Base-by-base conservation (phyloP, 73 alveolate genomes). In the Paramecium caudatum region DNA sequence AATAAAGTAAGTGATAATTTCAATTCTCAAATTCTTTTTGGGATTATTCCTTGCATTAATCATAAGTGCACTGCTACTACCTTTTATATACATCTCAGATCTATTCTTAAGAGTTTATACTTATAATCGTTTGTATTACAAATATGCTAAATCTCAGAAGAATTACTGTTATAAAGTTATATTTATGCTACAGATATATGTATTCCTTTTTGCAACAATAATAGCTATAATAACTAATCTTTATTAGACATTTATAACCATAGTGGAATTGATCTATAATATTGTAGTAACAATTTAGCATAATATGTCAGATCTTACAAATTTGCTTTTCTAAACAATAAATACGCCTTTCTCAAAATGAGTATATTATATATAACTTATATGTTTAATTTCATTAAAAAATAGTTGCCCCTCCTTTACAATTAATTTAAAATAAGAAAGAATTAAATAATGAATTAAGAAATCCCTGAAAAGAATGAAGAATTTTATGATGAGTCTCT, bases 271-370 rank as follows among this genome's bases (percentile, higher is more conserved):
- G 17, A 50, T 50, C 1, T 50, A 50, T 21, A 50, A 50, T 21
- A 50, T 50, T 6, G 16, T 50, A 25, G 78, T 34, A 19, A 50
- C 78, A 1, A 25, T 50, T 3, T 50, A 21, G 12, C 21, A 50
- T 21, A 50, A 50, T 50, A 50, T 50, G 5, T 50, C 78, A 16
- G 36, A 50, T 21, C 78, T 50, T 39, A 25, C 78, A 12, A 50
- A 39, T 9, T 50, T 50, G 9, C 12, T 50, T 25, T 50, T 17
- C 12, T 50, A 50, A 50, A 23, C 80, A 10, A 55, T 55, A 2
- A 37, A 55, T 27, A 55, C 23, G 23, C 46, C 80, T 27, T 55
- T 55, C 46, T 55, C 80, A 55, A 50, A 55, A 55, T 55, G 46
- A 55, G 80, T 23, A 23, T 23, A 23, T 10, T 19, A 12, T 55